Conservation (phyloP, 352 stramenopile species). For the Pythium myriotylum region DNA sequence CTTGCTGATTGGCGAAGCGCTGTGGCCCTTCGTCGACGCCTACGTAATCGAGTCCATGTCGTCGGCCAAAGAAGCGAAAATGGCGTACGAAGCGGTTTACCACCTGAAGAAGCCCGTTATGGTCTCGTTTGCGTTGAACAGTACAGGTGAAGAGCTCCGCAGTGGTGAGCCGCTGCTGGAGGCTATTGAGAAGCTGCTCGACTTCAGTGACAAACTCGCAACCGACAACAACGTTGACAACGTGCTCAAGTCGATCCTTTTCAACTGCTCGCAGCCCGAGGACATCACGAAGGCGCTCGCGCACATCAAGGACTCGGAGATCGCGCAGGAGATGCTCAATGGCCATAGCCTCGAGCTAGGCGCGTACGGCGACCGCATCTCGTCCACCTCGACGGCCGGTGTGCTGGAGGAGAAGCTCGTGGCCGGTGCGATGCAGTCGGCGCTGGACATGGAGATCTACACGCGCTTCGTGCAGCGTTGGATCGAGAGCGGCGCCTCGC, state of each 20-base stretch:
- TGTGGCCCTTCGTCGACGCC: conserved; percentile 78
- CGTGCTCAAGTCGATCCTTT: conserved; percentile 76
- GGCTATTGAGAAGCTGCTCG: conserved; percentile 48
- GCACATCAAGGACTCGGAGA: conserved; percentile 41
- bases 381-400: conserved; percentile 55
- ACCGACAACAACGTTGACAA: conserved; percentile 11
- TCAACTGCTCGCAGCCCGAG: conserved; percentile 93
- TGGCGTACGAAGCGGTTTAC: conserved; percentile 81
- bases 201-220: conserved; percentile 35
- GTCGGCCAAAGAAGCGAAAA: conserved; percentile 79
- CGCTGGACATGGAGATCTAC: conserved; percentile 77
- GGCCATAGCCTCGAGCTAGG: conserved; percentile 54
- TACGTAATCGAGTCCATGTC: conserved; percentile 92
- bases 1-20: conserved; percentile 66
- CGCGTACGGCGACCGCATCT: conserved; percentile 90
- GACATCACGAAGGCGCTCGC: conserved; percentile 85
- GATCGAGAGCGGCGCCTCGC: conserved; percentile 64
- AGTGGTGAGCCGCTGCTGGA: conserved; percentile 74
- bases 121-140: conserved; percentile 86
- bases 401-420: conserved; percentile 77
- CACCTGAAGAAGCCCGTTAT: conserved; percentile 68
- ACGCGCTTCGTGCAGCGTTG: conserved; percentile 75
- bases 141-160: conserved; percentile 69
- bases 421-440: conserved; percentile 54
- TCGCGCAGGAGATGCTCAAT: conserved; percentile 33